These are phyloP conservation scores for Trypanosoma cruzi DNA, from an alignment of 208 protist genomes.

Conservation along the genomic window DNA sequence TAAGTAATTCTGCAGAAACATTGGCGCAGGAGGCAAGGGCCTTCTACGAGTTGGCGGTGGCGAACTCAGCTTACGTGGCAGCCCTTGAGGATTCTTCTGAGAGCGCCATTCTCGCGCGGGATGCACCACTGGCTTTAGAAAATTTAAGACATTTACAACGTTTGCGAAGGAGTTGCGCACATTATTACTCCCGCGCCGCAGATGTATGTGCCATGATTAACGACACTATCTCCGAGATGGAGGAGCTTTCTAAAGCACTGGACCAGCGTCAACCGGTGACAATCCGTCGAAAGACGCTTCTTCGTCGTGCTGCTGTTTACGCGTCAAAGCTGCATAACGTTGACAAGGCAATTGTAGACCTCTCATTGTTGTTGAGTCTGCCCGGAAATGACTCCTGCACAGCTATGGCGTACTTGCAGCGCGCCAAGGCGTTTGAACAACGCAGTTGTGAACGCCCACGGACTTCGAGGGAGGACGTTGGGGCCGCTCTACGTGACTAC, in stretches of 20 bases:
- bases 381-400: slow-evolving; percentile 48
- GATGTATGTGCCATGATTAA: slow-evolving; percentile 59
- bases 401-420: slow-evolving; percentile 74
- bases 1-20: background rate
- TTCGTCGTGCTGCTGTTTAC: slow-evolving; percentile 77
- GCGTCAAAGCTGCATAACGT: slow-evolving; percentile 49
- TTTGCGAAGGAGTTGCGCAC: slow-evolving; percentile 54
- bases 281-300: slow-evolving; percentile 61
- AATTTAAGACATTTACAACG: slow-evolving; percentile 62
- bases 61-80: slow-evolving; percentile 50
- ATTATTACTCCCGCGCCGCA: slow-evolving; percentile 66
- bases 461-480: slow-evolving; percentile 49
- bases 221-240: slow-evolving; percentile 46
- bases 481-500: slow-evolving; percentile 60
- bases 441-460: slow-evolving; percentile 32
- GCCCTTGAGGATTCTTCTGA: slow-evolving; percentile 67
- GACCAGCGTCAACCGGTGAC: slow-evolving; percentile 57
- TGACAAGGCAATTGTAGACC: slow-evolving; percentile 81
- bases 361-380: slow-evolving; percentile 65
- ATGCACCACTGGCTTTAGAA: slow-evolving; percentile 62
- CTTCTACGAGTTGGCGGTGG: slow-evolving; percentile 48
- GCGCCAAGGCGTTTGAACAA: slow-evolving; percentile 62
- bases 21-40: slow-evolving; percentile 36
- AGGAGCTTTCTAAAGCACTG: slow-evolving; percentile 72
- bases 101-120: slow-evolving; percentile 43